These are phyloP conservation scores for Lipomyces lipofer DNA, from an alignment of 805 yeast genomes.

Conservation along the genomic window DNA sequence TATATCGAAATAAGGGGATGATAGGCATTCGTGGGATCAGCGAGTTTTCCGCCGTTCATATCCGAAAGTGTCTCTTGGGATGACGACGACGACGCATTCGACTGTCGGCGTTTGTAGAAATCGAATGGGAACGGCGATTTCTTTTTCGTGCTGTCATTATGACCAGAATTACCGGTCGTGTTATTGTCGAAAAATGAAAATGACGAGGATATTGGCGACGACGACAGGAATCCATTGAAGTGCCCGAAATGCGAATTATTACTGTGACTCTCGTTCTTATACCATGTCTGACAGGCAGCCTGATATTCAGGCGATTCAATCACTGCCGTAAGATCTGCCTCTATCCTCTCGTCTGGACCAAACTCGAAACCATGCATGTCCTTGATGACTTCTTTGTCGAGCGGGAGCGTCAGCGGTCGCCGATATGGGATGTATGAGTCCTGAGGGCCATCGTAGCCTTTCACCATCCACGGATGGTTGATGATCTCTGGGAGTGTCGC, in stretches of 20 bases:
- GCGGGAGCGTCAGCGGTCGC: constrained; percentile 68
- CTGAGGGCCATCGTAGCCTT: constrained; percentile 76
- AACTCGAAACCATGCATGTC: constrained; percentile 80
- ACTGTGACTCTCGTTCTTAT: constrained; percentile 39
- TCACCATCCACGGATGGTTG: constrained; percentile 91
- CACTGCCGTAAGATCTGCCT: constrained; percentile 56
- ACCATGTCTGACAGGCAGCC: constrained; percentile 64
- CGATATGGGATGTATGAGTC: constrained; percentile 75
- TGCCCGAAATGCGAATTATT: background rate
- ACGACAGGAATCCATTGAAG: constrained; percentile 9
- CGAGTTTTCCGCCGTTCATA: constrained; percentile 40
- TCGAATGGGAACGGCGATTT: constrained; percentile 28
- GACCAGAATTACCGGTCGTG: background rate
- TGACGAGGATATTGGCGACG: constrained; percentile 11
- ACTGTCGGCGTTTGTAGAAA: constrained; percentile 32
- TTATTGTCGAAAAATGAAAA: constrained; percentile 10
- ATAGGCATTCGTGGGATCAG: constrained; percentile 82
- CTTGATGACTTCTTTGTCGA: constrained; percentile 64
- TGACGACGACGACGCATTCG: constrained; percentile 19
- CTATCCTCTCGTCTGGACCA: constrained; percentile 63
- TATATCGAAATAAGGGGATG: constrained; percentile 89
- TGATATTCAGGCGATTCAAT: constrained; percentile 67
- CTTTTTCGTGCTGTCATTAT: constrained; percentile 9
- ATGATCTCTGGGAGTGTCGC: constrained; percentile 77
- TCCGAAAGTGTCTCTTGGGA: constrained; percentile 28